phyloP scores from a whole-genome alignment of 176 grass and related monocot species.

The Saccharum officinarum region DNA sequence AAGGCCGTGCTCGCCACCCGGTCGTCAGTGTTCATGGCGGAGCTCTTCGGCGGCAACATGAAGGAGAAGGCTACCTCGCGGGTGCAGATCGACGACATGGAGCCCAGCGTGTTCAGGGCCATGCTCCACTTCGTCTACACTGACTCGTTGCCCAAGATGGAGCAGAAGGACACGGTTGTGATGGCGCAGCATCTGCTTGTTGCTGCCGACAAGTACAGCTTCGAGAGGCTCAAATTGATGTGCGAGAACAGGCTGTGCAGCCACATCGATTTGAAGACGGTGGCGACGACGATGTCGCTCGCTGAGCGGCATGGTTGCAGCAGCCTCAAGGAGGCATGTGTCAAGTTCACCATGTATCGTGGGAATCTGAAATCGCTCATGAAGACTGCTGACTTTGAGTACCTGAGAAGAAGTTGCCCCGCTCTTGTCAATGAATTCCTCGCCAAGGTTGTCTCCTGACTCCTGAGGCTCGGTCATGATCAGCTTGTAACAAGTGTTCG shows the following conservation, averaged over 20 bases:
- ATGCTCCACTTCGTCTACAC: no score
- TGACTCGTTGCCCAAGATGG: no score
- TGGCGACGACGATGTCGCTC: neutral
- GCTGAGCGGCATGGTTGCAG: neutral
- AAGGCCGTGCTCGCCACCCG: no score
- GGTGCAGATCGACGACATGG: no score
- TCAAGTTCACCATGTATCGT: neutral
- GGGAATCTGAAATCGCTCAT: neutral
- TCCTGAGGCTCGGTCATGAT: no score
- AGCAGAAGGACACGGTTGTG: no score
- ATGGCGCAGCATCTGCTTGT: neutral
- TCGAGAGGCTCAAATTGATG: neutral
- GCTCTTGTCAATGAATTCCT: neutral
- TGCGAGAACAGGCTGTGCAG: neutral
- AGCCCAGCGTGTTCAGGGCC: no score
- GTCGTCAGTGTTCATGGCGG: no score
- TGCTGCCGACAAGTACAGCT: slow-evolving; percentile 33
- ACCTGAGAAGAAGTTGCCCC: neutral
- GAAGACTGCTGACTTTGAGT: neutral
- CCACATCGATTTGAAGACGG: neutral
- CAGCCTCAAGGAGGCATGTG: neutral
- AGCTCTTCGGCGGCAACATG: no score
- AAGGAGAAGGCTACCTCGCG: no score
- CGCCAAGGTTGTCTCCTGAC: neutral
- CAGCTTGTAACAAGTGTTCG: no score